Percentiles rank a stretch among this genome's conserved stretches.
Conservation (phyloP, 495 filamentous ascomycete species). For the Oidiodendron maius region DNA sequence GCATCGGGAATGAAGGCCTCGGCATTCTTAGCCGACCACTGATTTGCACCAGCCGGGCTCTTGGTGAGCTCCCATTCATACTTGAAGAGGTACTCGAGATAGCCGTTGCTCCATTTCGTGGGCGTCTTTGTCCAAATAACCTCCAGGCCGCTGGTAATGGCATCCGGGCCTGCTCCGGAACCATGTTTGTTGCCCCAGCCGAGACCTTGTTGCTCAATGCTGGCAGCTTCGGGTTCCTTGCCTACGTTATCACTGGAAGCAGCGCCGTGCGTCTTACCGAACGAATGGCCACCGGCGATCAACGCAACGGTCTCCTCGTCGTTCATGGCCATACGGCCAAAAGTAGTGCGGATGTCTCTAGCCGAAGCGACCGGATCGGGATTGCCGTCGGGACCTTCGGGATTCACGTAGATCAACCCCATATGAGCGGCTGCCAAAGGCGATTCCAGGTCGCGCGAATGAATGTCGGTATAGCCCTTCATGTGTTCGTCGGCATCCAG, state of each 20-base stretch:
- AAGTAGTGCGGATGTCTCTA: slow-evolving; percentile 63
- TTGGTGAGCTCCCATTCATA: slow-evolving; percentile 73
- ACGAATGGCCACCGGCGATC: slow-evolving; percentile 69
- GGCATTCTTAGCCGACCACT: slow-evolving; percentile 64
- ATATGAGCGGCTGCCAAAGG: slow-evolving; percentile 62
- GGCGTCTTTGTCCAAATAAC: slow-evolving; percentile 70
- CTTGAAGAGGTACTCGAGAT: slow-evolving; percentile 66
- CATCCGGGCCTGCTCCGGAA: slow-evolving; percentile 55
- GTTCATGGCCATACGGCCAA: slow-evolving; percentile 72
- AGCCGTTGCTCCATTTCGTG: slow-evolving; percentile 61
- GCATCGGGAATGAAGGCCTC: slow-evolving; percentile 62
- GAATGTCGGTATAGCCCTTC: slow-evolving; percentile 43
- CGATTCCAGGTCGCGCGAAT: slow-evolving; percentile 53
- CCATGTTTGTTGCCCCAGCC: slow-evolving; percentile 57
- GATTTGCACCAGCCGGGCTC: slow-evolving; percentile 66
- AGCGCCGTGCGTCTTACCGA: slow-evolving; percentile 73
- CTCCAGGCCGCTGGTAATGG: slow-evolving; percentile 68
- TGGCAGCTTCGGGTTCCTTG: slow-evolving; percentile 55
- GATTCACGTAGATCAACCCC: slow-evolving; percentile 75
- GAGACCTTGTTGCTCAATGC: slow-evolving; percentile 57
- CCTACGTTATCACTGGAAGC: slow-evolving; percentile 51
- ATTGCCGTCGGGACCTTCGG: slow-evolving; percentile 64
- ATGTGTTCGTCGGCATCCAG: slow-evolving; percentile 40
- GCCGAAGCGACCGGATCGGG: slow-evolving; percentile 63
- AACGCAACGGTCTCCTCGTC: slow-evolving; percentile 71